Percentiles rank a stretch among this genome's conserved stretches.
phyloP scores from a whole-genome alignment of 306 rosid species.

The Cyamopsis tetragonoloba region DNA sequence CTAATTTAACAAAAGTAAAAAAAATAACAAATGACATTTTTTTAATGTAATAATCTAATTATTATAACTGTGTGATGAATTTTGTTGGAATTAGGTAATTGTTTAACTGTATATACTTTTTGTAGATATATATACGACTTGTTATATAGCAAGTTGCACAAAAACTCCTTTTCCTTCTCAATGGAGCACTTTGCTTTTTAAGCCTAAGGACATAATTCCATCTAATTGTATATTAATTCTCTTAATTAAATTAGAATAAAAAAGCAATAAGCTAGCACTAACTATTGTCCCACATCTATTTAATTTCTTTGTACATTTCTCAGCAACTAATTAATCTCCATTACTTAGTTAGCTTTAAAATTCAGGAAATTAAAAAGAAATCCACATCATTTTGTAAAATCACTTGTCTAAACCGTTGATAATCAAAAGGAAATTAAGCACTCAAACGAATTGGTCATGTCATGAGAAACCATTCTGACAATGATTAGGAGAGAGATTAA shows the following conservation, averaged over 20 bases:
- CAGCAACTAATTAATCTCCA: constrained; percentile 26
- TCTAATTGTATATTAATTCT: not conserved
- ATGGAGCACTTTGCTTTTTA: constrained; percentile 30
- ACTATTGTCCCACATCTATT: not conserved
- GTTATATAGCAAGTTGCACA: not conserved
- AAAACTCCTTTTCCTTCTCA: constrained; percentile 8
- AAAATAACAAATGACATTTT: too few species aligned
- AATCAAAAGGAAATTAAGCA: constrained; percentile 37
- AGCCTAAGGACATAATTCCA: constrained; percentile 9
- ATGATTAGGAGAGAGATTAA: constrained; percentile 23
- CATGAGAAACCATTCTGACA: constrained; percentile 34
- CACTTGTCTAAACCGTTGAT: constrained; percentile 5
- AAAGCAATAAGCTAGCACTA: constrained; percentile 26
- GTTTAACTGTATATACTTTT: too few species aligned
- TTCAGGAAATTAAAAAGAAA: not conserved
- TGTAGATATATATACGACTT: too few species aligned
- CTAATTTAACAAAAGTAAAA: too few species aligned
- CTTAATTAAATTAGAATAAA: not conserved
- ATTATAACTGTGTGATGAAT: too few species aligned
- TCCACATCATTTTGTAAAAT: constrained; percentile 22
- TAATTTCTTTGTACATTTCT: constrained; percentile 19
- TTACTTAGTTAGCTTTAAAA: constrained; percentile 7
- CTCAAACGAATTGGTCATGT: constrained; percentile 32
- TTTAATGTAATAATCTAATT: too few species aligned
- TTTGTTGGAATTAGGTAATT: too few species aligned